Evolutionary conservation across 371 early-diverging fungal genomes (phyloP).

Genomic region (Lichtheimia ramosa): DNA sequence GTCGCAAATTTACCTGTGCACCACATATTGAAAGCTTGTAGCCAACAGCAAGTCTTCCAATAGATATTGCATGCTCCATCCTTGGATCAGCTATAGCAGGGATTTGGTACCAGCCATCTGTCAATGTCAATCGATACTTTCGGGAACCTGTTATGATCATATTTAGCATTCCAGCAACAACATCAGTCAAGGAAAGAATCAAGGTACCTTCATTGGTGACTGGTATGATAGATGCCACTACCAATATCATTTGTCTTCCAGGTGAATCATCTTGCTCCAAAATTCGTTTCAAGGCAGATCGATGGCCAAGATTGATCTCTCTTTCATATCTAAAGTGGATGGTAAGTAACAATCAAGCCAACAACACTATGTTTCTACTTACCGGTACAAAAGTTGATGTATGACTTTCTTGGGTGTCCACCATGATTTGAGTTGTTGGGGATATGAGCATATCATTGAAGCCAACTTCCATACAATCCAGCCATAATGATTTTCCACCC

Average conservation of each 20-base stretch:
- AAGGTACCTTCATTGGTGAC: not conserved
- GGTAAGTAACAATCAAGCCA: not conserved
- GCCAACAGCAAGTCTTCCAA: constrained; percentile 57
- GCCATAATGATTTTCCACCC: constrained; percentile 60
- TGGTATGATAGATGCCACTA: constrained; percentile 52
- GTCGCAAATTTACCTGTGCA: constrained; percentile 49
- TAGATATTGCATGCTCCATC: constrained; percentile 47
- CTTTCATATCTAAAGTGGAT: constrained; percentile 60
- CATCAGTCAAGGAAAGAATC: not conserved
- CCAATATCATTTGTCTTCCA: constrained; percentile 64
- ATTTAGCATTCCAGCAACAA: not conserved
- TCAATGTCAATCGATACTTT: constrained; percentile 46
- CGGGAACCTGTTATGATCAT: constrained; percentile 8
- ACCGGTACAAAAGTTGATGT: constrained; percentile 64
- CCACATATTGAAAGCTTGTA: constrained; percentile 67
- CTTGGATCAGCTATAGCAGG: constrained; percentile 56
- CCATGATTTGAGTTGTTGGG: constrained; percentile 31
- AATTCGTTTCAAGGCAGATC: constrained; percentile 68
- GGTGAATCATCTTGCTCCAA: constrained; percentile 71
- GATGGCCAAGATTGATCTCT: constrained; percentile 66
- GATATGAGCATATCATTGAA: constrained; percentile 37
- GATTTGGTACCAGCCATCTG: constrained; percentile 83
- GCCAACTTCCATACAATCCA: constrained; percentile 25
- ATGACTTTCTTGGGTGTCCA: constrained; percentile 55
- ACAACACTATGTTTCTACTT: not conserved